Evolutionary conservation across 2,329 filamentous ascomycete species (phyloP), one percentile per base, ranked within the genome.

Genomic region (Aspergillus latus): DNA sequence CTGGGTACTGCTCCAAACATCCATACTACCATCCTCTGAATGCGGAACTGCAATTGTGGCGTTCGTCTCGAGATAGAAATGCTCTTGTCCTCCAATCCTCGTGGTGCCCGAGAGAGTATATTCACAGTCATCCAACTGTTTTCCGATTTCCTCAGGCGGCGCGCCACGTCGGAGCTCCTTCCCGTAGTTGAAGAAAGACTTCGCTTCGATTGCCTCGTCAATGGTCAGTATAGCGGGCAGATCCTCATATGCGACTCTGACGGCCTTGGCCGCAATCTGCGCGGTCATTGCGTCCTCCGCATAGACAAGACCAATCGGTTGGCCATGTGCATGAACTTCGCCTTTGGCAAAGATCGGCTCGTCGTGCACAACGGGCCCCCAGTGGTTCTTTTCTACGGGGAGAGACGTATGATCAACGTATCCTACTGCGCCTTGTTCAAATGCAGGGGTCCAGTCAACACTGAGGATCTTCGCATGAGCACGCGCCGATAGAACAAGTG

Each of bases 11-110:
- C 88, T 84, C 75, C 86, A 95, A 13, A 96, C 85, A 64, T 96
- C 91, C 82, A 96, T 91, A 69, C 92, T 89, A 0, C 91, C 91
- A 70, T 94, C 89, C 72, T 96, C 92, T 0, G 83, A 83, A 69
- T 93, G 93, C 0, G 92, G 92, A 15, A 96, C 82, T 1, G 84
- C 89, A 4, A 95, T 69, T 51, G 86, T 88, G 1, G 90, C 91
- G 62, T 95, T 87, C 0, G 92, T 96, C 74, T 96, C 92, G 1
- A 96, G 82, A 64, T 96, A 96, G 68, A 96, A 96, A 68, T 96
- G 92, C 71, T 96, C 91, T 67, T 96, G 91, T 0, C 91, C 60
- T 0, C 60, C 60, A 1, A 62, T 52, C 89, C 64, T 21, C 16
- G 57, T 54, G 26, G 46, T 37, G 11, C 85, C 9, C 1, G 15